Base-by-base conservation (phyloP, 1,284 basidiomycete species). In the Apiotrichum brassicae region DNA sequence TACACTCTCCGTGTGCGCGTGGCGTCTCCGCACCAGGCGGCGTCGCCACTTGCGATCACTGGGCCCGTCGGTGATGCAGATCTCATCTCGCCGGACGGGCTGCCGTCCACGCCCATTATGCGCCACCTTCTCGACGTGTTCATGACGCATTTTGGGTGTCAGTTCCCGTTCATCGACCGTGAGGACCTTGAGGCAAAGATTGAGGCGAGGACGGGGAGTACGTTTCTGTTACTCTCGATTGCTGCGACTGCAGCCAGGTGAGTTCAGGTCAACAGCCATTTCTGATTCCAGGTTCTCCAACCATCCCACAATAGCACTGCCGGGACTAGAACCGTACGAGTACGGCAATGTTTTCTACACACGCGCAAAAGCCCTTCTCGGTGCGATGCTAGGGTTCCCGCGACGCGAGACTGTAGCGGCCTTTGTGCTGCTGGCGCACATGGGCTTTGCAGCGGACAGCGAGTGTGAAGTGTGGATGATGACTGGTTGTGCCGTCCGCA, bases 391-490 rank as follows among this genome's bases (percentile, higher is more conserved):
- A 0, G 53, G 54, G 12, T 48, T 64, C n/a, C 64, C 64, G 0
- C 55, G 53, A 12, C 50, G 64, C 18, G 64, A 66, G 45, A 61
- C 63, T 0, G 54, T 64, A 3, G 50, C 54, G 3, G 62, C 54
- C 2, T 53, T 66, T 12, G 46, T 62, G 7, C 43, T 66, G 20
- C 44, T 66, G 5, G 54, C 51, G 7, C 59, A 63, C 36, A 45
- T 62, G 20, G 59, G 59, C 13, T 61, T 66, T 36, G 61, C 52
- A n/a, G 26, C 35, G 49, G 64, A 66, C 43, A 60, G 54, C 16
- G 62, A 66, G 43, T 50, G 56, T n/a, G 63, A 66, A 42, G 54
- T 57, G 37, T 63, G 60, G 63, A 63, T 65, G 58, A 54, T 63
- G 33, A 61, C 57, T 0, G 61, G 64, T 2, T 54, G 60, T 41